Percentiles rank a stretch among this genome's conserved stretches.
Evolutionary conservation across 768 basidiomycete species (phyloP).

Genomic region (Tylopilus felleus): DNA sequence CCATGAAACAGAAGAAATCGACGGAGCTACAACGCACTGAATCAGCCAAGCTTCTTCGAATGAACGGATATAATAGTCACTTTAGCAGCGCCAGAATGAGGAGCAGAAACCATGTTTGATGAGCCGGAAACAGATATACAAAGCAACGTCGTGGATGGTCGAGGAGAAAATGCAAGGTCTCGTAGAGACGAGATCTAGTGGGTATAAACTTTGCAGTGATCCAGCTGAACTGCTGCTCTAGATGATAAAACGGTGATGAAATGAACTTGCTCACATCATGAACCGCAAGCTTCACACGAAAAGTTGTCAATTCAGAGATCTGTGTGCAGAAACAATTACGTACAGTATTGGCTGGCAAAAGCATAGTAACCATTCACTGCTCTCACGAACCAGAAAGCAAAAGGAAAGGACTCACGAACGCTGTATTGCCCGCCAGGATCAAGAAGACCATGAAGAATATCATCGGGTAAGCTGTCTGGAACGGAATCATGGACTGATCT

Average conservation of each 20-base stretch:
- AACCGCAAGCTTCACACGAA: slow-evolving; percentile 61
- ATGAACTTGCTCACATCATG: slow-evolving; percentile 58
- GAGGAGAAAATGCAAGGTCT: slow-evolving; percentile 87
- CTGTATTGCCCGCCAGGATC: slow-evolving; percentile 91
- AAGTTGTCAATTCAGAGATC: not conserved
- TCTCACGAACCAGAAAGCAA: not conserved
- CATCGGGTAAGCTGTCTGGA: slow-evolving; percentile 82
- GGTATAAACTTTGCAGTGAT: slow-evolving; percentile 59
- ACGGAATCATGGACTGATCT: slow-evolving; percentile 90
- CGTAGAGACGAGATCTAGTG: slow-evolving; percentile 54
- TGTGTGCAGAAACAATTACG: slow-evolving; percentile 30
- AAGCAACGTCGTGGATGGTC: slow-evolving; percentile 94
- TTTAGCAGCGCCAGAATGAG: slow-evolving; percentile 64
- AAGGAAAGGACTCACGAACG: slow-evolving; percentile 64
- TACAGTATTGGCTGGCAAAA: slow-evolving; percentile 75
- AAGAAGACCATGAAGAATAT: slow-evolving; percentile 66
- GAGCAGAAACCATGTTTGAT: slow-evolving; percentile 91
- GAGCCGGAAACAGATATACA: slow-evolving; percentile 86
- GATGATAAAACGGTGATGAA: not conserved
- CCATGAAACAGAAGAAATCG: slow-evolving; percentile 89
- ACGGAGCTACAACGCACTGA: slow-evolving; percentile 45
- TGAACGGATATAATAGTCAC: slow-evolving; percentile 34
- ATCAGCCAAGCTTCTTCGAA: not conserved
- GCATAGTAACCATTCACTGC: not conserved
- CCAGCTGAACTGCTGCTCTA: slow-evolving; percentile 55